Conservation (phyloP, 192 early-diverging fungal species). For the Mortierella claussenii region DNA sequence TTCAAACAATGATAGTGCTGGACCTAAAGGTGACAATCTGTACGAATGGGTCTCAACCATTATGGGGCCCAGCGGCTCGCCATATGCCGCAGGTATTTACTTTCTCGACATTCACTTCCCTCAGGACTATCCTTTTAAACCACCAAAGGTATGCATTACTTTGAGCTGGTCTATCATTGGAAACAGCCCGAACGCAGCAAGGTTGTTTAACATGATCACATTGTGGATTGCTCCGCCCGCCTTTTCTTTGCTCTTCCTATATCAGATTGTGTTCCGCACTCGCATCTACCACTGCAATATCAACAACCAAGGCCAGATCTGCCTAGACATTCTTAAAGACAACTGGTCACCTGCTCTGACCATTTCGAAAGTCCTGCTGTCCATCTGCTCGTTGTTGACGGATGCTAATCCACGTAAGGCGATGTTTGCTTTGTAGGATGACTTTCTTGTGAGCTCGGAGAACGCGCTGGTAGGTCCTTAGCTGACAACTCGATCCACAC, state of each 20-base stretch:
- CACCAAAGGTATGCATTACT: slow-evolving; percentile 93
- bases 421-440: too few species aligned
- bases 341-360: slow-evolving; percentile 98
- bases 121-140: slow-evolving; percentile 95
- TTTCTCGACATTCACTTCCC: slow-evolving; percentile 94
- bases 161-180: too few species aligned
- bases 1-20: slow-evolving; percentile 69
- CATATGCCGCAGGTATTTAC: slow-evolving; percentile 92
- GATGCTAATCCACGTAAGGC: slow-evolving; percentile 91
- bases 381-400: slow-evolving; percentile 92
- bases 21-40: slow-evolving; percentile 95
- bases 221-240: too few species aligned
- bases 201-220: too few species aligned
- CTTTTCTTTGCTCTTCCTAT: too few species aligned
- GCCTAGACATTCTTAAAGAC: slow-evolving; percentile 96
- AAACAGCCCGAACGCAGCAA: too few species aligned
- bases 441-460: too few species aligned
- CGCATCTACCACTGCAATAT: slow-evolving; percentile 99
- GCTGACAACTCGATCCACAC: too few species aligned
- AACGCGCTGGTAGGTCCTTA: too few species aligned
- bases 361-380: slow-evolving; percentile 95
- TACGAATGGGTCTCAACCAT: slow-evolving; percentile 98
- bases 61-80: slow-evolving; percentile 87
- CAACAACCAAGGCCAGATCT: slow-evolving; percentile 90
- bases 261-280: slow-evolving; percentile 91